These are phyloP conservation scores for Kokia cookei DNA, from an alignment of 441 rosid species.

Conservation along the genomic window DNA sequence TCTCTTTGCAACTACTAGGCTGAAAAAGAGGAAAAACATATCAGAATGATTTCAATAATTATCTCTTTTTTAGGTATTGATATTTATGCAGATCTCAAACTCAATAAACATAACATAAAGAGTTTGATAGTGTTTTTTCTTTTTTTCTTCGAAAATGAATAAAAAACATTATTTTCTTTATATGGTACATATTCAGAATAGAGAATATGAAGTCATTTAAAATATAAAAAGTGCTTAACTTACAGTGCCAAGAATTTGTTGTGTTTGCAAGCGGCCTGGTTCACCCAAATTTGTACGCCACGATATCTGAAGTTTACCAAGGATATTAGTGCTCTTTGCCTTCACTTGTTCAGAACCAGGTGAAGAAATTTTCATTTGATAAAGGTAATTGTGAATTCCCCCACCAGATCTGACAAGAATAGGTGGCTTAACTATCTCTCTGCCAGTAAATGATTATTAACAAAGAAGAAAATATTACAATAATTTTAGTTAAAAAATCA, in stretches of 20 bases:
- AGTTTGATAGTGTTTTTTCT: no score
- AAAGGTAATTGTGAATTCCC: conserved; percentile 84
- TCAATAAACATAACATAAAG: neutral
- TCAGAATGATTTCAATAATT: neutral
- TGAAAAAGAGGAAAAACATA: conserved; percentile 23
- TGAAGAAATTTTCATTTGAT: conserved; percentile 49
- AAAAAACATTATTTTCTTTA: no score
- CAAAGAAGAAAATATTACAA: neutral
- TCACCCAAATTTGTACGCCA: conserved; percentile 98
- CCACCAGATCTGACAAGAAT: conserved; percentile 84
- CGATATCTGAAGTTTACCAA: conserved; percentile 95
- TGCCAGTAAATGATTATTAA: conserved; percentile 25
- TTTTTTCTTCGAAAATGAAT: no score
- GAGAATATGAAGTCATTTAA: neutral
- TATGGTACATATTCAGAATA: neutral
- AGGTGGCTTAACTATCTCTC: conserved; percentile 63
- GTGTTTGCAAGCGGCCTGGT: conserved; percentile 96
- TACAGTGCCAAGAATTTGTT: conserved; percentile 90
- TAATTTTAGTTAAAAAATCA: neutral
- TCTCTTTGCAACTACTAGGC: conserved; percentile 65
- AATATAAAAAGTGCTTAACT: conserved; percentile 21
- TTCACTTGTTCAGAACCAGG: conserved; percentile 39
- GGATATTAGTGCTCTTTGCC: conserved; percentile 61
- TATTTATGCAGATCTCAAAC: neutral
- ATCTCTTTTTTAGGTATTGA: neutral